Conservation (phyloP, 1,139 yeast genomes). For the Yamadazyma oceani region DNA sequence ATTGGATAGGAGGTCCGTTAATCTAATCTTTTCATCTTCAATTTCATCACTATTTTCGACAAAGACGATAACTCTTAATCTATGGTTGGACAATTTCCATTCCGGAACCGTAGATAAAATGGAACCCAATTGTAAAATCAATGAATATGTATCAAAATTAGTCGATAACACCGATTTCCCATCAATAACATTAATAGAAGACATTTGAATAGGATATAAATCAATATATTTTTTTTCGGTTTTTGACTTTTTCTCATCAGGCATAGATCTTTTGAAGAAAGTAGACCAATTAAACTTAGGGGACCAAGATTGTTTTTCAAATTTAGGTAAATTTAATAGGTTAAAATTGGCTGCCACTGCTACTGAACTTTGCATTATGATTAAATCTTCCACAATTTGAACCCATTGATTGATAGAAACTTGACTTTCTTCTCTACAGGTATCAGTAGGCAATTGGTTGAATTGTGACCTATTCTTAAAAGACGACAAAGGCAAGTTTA, state of each 20-base stretch:
- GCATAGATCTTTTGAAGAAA: slow-evolving; percentile 9
- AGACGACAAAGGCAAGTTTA: slow-evolving; percentile 26
- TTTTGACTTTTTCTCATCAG: slow-evolving; percentile 6
- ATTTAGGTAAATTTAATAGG: slow-evolving; percentile 55
- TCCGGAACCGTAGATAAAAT: slow-evolving; percentile 88
- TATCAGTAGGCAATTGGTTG: slow-evolving; percentile 71
- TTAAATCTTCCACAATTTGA: slow-evolving; percentile 82
- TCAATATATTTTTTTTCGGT: slow-evolving; percentile 57
- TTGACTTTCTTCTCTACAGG: slow-evolving; percentile 67
- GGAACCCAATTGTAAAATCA: slow-evolving; percentile 90
- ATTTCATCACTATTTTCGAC: slow-evolving; percentile 77
- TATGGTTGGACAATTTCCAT: slow-evolving; percentile 74
- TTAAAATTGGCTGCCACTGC: slow-evolving; percentile 91
- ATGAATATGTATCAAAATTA: slow-evolving; percentile 91
- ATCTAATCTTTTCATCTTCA: slow-evolving; percentile 63
- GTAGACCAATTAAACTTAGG: slow-evolving; percentile 19
- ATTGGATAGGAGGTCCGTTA: slow-evolving; percentile 62
- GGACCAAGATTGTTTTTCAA: slow-evolving; percentile 11
- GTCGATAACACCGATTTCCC: slow-evolving; percentile 78
- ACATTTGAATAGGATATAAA: slow-evolving; percentile 94
- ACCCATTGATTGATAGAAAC: slow-evolving; percentile 85
- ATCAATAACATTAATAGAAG: slow-evolving; percentile 67
- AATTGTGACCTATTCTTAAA: slow-evolving; percentile 18
- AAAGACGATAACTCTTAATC: slow-evolving; percentile 78
- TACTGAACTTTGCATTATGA: slow-evolving; percentile 90